Base-by-base conservation (phyloP, 2,329 filamentous ascomycete genomes). In the Pseudogymnoascus sp. region DNA sequence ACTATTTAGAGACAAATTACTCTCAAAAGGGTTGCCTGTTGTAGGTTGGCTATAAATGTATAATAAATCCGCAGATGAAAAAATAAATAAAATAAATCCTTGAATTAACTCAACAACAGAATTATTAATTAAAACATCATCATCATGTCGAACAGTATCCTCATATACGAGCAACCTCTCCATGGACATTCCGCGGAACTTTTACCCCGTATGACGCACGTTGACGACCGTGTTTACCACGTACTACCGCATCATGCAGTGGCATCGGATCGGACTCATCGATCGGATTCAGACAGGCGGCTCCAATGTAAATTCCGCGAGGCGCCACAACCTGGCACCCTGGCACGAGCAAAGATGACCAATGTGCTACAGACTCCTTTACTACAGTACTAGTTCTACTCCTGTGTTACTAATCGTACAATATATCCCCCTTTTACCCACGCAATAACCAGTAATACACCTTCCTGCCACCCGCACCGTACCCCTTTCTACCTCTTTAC, bases 321-420 rank as follows among this genome's bases (percentile, higher is more conserved):
- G n/a, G n/a, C n/a, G 26, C 26, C 21, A 15, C 29, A 5, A 54
- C 21, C n/a, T 54, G 15, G 29, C 47, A 33, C 33, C 21, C n/a
- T 54, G 15, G 29, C 47, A 21, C 33, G 29, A 54, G 47, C 47
- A 33, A 54, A 50, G n/a, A 17, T 17, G 17, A 17, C n/a, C 26
- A 17, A 54, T 9, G 47, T 54, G 29, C n/a, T 54, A 33, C 26
- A 54, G 47, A 54, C 47, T 33, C 10, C 47, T 17, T 54, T 54
- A 33, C 47, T 54, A 54, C 47, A 54, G 47, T 54, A 50, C 44
- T 31, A 54, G 26, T 33, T 33, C 47, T 31, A 54, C 47, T 54
- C 15, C 26, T 50, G 47, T 54, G 17, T 31, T 29, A 54, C 47
- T 54, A 17, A 31, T 54, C 47, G 29, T 54, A 54, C 47, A 54